Conservation (phyloP, 1,139 yeast genomes). For the Sugiyamaella novakii region DNA sequence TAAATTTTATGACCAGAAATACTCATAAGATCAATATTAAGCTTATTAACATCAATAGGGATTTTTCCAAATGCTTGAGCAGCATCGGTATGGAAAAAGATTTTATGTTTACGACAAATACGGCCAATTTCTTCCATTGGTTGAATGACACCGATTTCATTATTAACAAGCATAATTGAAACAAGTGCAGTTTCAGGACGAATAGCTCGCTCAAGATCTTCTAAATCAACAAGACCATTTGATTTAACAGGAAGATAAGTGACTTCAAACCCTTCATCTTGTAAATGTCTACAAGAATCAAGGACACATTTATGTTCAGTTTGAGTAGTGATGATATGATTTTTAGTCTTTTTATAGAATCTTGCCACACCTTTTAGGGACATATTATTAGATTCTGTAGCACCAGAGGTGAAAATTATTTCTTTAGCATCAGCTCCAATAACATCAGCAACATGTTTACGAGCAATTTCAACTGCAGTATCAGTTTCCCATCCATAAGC, state of each 20-base stretch:
- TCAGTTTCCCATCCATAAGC: constrained; percentile 99
- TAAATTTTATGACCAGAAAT: constrained; percentile 95
- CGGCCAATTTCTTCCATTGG: constrained; percentile 93
- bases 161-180: constrained; percentile 96
- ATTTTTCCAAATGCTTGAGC: constrained; percentile 98
- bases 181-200: constrained; percentile 91
- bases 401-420: constrained; percentile 95
- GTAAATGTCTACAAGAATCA: constrained; percentile 92
- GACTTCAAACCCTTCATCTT: constrained; percentile 95
- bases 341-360: constrained; percentile 84
- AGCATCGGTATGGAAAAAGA: constrained; percentile 97
- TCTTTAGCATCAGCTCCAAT: constrained; percentile 96
- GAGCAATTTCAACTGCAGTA: constrained; percentile 82
- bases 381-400: constrained; percentile 96
- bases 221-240: constrained; percentile 79
- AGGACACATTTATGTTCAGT: constrained; percentile 98
- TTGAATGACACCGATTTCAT: constrained; percentile 97
- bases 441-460: constrained; percentile 76
- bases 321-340: constrained; percentile 92
- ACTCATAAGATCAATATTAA: constrained; percentile 90
- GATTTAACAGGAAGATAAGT: constrained; percentile 83
- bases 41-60: constrained; percentile 86
- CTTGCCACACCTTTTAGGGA: constrained; percentile 94
- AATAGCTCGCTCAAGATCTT: constrained; percentile 76
- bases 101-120: constrained; percentile 81